phyloP scores from a whole-genome alignment of 306 rosid genomes.

The Cicer bijugum region DNA sequence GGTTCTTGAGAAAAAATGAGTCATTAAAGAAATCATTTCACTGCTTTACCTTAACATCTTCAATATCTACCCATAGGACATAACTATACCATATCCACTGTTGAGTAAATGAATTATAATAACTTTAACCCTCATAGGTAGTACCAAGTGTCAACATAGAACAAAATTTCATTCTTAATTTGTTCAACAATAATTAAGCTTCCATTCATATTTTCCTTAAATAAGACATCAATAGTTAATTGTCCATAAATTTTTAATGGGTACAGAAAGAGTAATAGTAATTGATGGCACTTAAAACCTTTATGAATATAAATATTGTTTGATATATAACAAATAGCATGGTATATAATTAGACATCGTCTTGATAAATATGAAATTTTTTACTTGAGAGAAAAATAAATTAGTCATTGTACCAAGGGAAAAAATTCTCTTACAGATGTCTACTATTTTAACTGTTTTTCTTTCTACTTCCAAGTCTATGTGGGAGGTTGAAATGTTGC shows the following conservation, averaged over 20 bases:
- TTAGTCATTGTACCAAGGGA: not conserved
- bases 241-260: conserved; percentile 17
- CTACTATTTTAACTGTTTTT: not conserved
- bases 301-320: conserved; percentile 1
- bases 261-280: not conserved
- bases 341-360: not conserved
- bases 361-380: conserved; percentile 15
- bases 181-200: not conserved
- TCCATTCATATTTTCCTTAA: conserved; percentile 28
- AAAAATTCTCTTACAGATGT: not conserved
- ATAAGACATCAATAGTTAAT: not conserved
- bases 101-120: conserved; percentile 13
- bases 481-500: not conserved
- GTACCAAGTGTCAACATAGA: conserved; percentile 11
- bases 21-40: conserved; percentile 10
- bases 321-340: not conserved
- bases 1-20: not conserved
- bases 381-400: not conserved
- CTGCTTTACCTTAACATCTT: not conserved
- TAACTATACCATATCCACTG: conserved; percentile 21
- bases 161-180: conserved; percentile 21
- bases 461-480: not conserved
- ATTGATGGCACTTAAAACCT: conserved; percentile 8
- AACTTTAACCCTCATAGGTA: not conserved
- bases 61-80: conserved; percentile 29